These are phyloP conservation scores for Coprinopsis cinerea DNA, from an alignment of 768 basidiomycete genomes.

Conservation along the genomic window DNA sequence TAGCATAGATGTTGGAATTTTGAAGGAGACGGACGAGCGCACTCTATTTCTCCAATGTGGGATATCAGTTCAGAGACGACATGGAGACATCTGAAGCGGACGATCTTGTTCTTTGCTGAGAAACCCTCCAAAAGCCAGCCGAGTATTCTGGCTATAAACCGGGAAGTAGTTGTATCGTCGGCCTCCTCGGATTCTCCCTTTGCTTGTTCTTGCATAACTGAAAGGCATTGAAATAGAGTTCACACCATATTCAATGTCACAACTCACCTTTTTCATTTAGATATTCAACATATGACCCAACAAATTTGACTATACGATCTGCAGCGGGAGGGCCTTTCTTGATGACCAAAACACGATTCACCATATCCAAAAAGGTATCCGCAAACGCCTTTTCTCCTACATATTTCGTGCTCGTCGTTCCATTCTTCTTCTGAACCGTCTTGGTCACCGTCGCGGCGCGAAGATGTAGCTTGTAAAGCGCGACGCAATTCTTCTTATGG, in stretches of 20 bases:
- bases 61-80: constrained; percentile 83
- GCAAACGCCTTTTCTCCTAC: constrained; percentile 79
- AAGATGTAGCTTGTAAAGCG: constrained; percentile 76
- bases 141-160: constrained; percentile 64
- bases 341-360: constrained; percentile 64
- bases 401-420: constrained; percentile 39
- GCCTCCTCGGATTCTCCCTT: constrained; percentile 41
- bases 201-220: constrained; percentile 26
- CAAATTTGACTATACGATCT: constrained; percentile 82
- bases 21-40: constrained; percentile 34
- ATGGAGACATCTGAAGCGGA: constrained; percentile 76
- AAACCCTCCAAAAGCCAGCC: constrained; percentile 79
- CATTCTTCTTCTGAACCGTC: constrained; percentile 33
- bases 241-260: neutral
- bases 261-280: constrained; percentile 75
- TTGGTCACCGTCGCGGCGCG: constrained; percentile 54
- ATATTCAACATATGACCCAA: constrained; percentile 78
- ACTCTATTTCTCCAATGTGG: constrained; percentile 87
- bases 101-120: constrained; percentile 84
- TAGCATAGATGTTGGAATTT: neutral
- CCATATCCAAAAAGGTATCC: constrained; percentile 65
- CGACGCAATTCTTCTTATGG: constrained; percentile 90
- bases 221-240: neutral
- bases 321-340: constrained; percentile 85
- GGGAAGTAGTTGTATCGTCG: constrained; percentile 62